Evolutionary conservation across 192 early-diverging fungal genomes (phyloP).

Genomic region (Pilaira anomala): DNA sequence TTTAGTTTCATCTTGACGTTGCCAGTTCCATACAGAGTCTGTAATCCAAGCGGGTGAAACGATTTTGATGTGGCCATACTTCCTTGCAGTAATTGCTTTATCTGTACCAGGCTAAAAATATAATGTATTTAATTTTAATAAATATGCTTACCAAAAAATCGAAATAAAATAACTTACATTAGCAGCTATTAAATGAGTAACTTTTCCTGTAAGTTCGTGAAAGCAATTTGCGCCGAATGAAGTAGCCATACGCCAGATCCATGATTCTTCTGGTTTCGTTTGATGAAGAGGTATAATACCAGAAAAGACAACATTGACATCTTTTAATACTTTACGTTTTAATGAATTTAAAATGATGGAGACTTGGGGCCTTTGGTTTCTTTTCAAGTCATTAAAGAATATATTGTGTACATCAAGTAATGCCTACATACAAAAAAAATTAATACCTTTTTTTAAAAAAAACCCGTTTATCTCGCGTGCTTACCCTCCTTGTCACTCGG

Average conservation of each 20-base stretch:
- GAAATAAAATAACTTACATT: constrained; percentile 49
- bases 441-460: too few relatives aligned
- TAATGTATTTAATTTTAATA: background rate
- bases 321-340: constrained; percentile 63
- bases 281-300: constrained; percentile 70
- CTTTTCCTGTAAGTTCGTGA: constrained; percentile 51
- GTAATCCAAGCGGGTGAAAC: constrained; percentile 65
- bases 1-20: constrained; percentile 59
- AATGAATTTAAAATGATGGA: constrained; percentile 56
- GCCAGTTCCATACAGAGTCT: constrained; percentile 70
- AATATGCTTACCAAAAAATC: background rate
- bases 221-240: constrained; percentile 85
- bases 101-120: constrained; percentile 61
- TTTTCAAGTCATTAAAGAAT: constrained; percentile 17
- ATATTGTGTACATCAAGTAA: too few relatives aligned
- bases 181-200: constrained; percentile 89
- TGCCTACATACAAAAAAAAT: too few relatives aligned
- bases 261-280: constrained; percentile 53
- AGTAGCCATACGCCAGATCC: constrained; percentile 76
- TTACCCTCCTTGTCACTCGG: too few relatives aligned
- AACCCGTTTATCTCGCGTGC: too few relatives aligned
- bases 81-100: constrained; percentile 69
- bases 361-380: constrained; percentile 19
- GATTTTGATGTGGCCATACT: constrained; percentile 43
- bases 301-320: constrained; percentile 74